Evolutionary conservation across 2,329 filamentous ascomycete genomes (phyloP), one percentile per base, ranked within the genome.

Genomic region (Elsinoe ampelina): DNA sequence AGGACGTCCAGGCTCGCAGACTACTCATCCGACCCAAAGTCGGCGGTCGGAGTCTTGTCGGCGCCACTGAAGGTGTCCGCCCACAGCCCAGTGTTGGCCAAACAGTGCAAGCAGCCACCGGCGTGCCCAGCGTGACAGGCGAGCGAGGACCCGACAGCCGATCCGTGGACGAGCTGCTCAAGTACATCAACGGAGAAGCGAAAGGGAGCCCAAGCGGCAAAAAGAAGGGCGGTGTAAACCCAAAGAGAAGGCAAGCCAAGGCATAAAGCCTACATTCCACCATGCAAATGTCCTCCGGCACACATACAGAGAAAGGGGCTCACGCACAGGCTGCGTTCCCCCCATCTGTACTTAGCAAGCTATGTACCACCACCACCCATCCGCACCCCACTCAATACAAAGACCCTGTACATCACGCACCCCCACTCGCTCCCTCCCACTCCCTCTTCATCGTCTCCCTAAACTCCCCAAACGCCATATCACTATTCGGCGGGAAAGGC

Each of bases 111-210:
- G 19, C 19, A 12, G 35, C 36, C 10, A 30, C 38, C 10, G 30
- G 47, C 5, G 38, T 39, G 12, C 58, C 58, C 38, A 56, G 47
- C 12, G 56, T 48, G 17, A 45, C 55, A 8, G 47, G 52, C 3
- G 58, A 59, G 50, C 59, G 58, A 19, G 62, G 62, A 8, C 72
- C 77, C 12, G 77, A 79, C 56, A 72, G 77, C 57, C 81, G 90
- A 64, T 95, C 84, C 73, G 90, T 98, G 61, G 91, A 97, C 64
- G 92, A 98, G 70, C 76, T 98, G 39, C 78, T 98, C 68, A 89
- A 87, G 72, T 97, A 92, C 72, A 97, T 98, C 63, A 93, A 97
- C 71, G 92, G 91, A 35, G 78, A 68, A 15, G 63, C 59, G 43
- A 66, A 65, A 63, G 58, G 73, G 65, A 70, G 67, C 52, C 68